Base-by-base conservation (phyloP, 768 basidiomycete species). In the Dioszegia aurantiaca region DNA sequence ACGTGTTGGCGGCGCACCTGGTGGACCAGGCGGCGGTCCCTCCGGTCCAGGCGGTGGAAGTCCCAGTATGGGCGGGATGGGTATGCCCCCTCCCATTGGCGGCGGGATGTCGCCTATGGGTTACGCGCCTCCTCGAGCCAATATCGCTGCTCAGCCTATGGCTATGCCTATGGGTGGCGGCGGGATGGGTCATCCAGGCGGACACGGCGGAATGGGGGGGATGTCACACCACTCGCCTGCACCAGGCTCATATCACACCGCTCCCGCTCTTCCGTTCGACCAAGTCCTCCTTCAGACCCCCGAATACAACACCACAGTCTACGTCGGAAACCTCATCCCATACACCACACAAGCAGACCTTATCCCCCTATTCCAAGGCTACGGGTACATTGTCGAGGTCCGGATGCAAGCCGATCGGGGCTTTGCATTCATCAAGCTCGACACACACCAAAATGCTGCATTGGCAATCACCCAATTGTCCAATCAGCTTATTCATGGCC, bases 351-450 rank as follows among this genome's bases (percentile, higher is more conserved):
- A 98, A 77, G 90, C 90, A 41, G 95, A 99, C 78, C 86, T 99
- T 59, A 92, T 97, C 70, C 94, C 94, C 12, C 81, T 98, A 60
- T 98, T 98, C 85, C 75, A 76, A 55, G 91, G 91, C 55, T 98
- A 95, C 77, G 94, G 94, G 51, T 98, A 98, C 78, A 86, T 98
- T 45, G 92, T 90, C 65, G 95, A 99, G 80, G 93, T 98, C 77
- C 87, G 95, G 59, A 94, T 99, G 91, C 95, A 98, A 78, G 86
- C 95, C 61, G 94, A 98, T 81, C 87, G 94, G 63, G 94, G 94
- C 43, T 99, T 98, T 77, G 94, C 95, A 1, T 98, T 98, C 73
- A 92, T 99, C 75, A 98, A 98, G 80, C 83, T 98, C 56, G 95
- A 99, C 78, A 91, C 91, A 51, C 94, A 98, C 77, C 92, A 98